A percentile compares a stretch with the other conserved stretches of the same genome.
Conservation (phyloP, 2,329 filamentous ascomycete species). For the Diplodia seriata region DNA sequence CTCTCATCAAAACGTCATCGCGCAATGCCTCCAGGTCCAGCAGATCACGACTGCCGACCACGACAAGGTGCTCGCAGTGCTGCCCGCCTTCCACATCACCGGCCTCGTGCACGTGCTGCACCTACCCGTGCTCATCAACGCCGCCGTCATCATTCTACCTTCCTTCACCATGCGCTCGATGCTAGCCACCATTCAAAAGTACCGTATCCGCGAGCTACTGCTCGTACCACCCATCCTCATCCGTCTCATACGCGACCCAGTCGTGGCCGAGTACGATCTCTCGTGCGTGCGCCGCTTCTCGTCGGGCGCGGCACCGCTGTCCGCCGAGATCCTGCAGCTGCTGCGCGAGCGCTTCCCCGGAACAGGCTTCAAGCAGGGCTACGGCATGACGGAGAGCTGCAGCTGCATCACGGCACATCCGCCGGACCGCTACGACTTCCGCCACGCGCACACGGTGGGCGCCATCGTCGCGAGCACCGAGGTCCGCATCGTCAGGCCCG, state of each 20-base stretch:
- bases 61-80: constrained; percentile 61
- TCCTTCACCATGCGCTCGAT: constrained; percentile 67
- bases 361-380: constrained; percentile 69
- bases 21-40: constrained; percentile 67
- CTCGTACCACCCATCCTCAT: constrained; percentile 69
- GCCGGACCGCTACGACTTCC: constrained; percentile 61
- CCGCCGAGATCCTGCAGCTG: constrained; percentile 63
- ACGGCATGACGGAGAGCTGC: constrained; percentile 73
- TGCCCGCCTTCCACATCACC: constrained; percentile 67
- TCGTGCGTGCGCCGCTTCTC: constrained; percentile 62
- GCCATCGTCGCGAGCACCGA: constrained; percentile 65
- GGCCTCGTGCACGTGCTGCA: constrained; percentile 69
- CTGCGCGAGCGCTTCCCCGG: constrained; percentile 64
- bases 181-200: constrained; percentile 60
- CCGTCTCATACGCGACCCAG: constrained; percentile 63
- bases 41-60: constrained; percentile 59
- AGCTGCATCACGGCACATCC: constrained; percentile 69
- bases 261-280: constrained; percentile 64
- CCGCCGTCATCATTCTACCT: constrained; percentile 70
- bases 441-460: constrained; percentile 64
- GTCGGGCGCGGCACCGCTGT: constrained; percentile 66
- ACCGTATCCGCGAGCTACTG: constrained; percentile 63
- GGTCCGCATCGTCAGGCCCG: constrained; percentile 65
- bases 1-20: constrained; percentile 62
- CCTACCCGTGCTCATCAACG: constrained; percentile 67